Base-by-base conservation (phyloP, 2,329 filamentous ascomycete genomes). In the Colletotrichum salicis region DNA sequence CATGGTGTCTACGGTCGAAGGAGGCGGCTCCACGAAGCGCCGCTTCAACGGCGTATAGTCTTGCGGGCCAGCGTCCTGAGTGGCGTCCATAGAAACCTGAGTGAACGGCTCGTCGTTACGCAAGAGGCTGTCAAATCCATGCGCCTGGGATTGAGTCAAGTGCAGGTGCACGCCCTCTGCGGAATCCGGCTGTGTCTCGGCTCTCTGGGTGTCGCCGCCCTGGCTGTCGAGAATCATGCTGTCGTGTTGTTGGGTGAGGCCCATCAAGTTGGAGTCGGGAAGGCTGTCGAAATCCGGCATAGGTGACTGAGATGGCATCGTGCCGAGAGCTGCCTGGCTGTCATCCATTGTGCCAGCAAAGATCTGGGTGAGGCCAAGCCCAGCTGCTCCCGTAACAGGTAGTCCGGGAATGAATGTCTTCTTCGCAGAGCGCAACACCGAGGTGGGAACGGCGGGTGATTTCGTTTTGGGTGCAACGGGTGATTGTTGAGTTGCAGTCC, bases 271-370 rank as follows among this genome's bases (percentile, higher is more conserved):
- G 27, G 86, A 88, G 71, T 91, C 88, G 1, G 89, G 85, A 65
- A 90, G 86, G 66, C 82, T 82, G 45, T 88, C 85, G 35, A 91
- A 85, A 51, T 87, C 87, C 4, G 92, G 90, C 79, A 90, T 88
- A 71, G 85, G 80, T 19, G 75, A 73, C 59, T 83, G 81, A 7
- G 86, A 86, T 22, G 87, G 80, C 37, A 76, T 76, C 37, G 72
- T 77, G 15, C 74, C 73, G 15, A 78, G 76, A 22, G 75, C 76
- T 66, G 75, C 76, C 76, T 90, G 87, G 75, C 86, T 90, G 79
- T 85, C 90, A 59, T 93, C 94, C 90, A 98, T 93, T 1, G 95
- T 97, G 13, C 94, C 94, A 5, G 93, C 93, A 79, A 97, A 98
- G 73, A 96, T 96, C 77, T 97, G 95, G 0, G 94, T 97, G 56